A percentile compares a stretch with the other conserved stretches of the same genome.
These are phyloP conservation scores for Botrytis tulipae DNA, from an alignment of 2,329 filamentous ascomycete genomes.

Conservation along the genomic window DNA sequence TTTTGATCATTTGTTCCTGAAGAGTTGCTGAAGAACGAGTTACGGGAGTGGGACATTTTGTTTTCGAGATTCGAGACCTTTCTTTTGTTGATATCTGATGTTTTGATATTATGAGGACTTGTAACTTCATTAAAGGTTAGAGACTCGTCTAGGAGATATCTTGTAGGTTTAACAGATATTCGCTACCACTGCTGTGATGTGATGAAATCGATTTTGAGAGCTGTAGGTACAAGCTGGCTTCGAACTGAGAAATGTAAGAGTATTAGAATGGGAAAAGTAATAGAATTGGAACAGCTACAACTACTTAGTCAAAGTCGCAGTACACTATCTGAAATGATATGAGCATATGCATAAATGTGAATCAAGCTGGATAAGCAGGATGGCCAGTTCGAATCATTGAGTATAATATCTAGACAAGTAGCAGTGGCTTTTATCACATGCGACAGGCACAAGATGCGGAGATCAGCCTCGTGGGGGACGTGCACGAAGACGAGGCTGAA, in stretches of 20 bases:
- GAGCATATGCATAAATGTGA: neutral
- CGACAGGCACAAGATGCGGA: constrained; percentile 9
- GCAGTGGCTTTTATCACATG: constrained; percentile 15
- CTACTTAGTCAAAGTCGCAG: neutral
- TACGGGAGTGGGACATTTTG: constrained; percentile 17
- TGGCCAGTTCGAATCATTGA: neutral
- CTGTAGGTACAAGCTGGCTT: neutral
- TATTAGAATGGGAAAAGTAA: neutral
- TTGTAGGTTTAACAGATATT: neutral
- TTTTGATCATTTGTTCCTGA: constrained; percentile 8
- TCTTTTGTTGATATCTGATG: neutral
- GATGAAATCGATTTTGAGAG: neutral
- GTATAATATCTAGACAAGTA: neutral
- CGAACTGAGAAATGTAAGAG: neutral
- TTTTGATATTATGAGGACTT: neutral
- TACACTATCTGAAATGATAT: neutral
- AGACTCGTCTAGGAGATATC: neutral
- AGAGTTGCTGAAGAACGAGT: constrained; percentile 12
- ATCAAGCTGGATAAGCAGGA: neutral
- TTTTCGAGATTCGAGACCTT: neutral
- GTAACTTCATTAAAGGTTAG: neutral
- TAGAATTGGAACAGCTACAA: neutral
- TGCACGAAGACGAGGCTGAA: constrained; percentile 15
- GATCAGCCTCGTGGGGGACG: constrained; percentile 14
- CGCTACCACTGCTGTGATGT: neutral